phyloP scores from a whole-genome alignment of 768 basidiomycete species.

The Lactarius vividus region DNA sequence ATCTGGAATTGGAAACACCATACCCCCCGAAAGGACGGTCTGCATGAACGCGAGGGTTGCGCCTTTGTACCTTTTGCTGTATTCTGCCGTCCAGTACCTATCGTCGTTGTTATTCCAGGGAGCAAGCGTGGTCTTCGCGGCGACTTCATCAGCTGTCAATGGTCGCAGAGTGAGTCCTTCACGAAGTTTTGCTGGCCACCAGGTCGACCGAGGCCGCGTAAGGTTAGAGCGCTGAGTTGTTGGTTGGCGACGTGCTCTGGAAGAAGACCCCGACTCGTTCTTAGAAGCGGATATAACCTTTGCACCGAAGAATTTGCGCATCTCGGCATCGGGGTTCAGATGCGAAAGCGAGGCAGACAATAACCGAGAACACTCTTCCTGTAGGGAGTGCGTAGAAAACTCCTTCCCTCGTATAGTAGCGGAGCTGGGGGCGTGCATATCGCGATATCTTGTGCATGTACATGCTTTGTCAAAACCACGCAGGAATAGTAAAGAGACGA shows the following conservation, averaged over 20 bases:
- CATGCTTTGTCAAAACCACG: background rate
- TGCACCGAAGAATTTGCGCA: constrained; percentile 91
- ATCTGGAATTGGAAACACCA: constrained; percentile 30
- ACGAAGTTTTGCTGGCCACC: constrained; percentile 67
- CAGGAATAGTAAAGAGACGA: background rate
- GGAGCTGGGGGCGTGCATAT: constrained; percentile 40
- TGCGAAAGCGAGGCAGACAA: constrained; percentile 77
- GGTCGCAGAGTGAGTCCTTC: constrained; percentile 70
- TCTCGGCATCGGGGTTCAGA: constrained; percentile 86
- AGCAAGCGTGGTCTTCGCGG: constrained; percentile 42
- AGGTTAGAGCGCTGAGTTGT: constrained; percentile 62
- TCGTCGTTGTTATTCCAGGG: constrained; percentile 50
- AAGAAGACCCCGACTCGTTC: constrained; percentile 35
- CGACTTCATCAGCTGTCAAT: constrained; percentile 54
- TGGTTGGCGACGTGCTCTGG: constrained; percentile 41
- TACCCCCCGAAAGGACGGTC: constrained; percentile 79
- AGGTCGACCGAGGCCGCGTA: constrained; percentile 70
- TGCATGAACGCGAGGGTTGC: constrained; percentile 78
- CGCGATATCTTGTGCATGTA: constrained; percentile 45
- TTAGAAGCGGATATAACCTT: constrained; percentile 75
- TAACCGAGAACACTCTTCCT: constrained; percentile 47
- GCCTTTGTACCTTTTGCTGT: constrained; percentile 79
- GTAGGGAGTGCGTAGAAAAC: constrained; percentile 32
- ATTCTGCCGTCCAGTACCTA: constrained; percentile 88
- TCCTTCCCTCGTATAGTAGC: constrained; percentile 17